phyloP scores from a whole-genome alignment of 495 filamentous ascomycete species.

The Aspergillus homomorphus region DNA sequence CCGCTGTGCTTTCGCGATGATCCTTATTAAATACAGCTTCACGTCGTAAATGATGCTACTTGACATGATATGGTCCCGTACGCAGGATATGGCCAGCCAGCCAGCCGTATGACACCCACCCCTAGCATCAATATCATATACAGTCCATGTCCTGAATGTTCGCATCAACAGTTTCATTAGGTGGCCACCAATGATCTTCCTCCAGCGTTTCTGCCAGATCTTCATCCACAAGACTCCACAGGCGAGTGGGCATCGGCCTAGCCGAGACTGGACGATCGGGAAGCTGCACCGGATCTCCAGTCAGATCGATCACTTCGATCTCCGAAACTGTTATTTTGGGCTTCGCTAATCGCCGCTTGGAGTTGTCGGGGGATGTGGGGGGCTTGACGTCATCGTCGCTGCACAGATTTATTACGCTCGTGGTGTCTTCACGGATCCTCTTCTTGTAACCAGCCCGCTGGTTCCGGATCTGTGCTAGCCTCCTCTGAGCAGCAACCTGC shows the following conservation, averaged over 20 bases:
- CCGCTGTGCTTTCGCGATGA: no score
- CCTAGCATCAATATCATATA: no score
- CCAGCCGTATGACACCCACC: no score
- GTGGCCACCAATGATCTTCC: constrained; percentile 50
- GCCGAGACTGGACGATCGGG: no score
- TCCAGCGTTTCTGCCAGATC: constrained; percentile 24
- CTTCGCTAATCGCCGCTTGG: constrained; percentile 9
- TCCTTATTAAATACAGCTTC: background rate
- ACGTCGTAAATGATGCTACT: background rate
- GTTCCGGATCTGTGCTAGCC: constrained; percentile 31
- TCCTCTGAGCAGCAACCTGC: constrained; percentile 21
- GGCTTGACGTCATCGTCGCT: constrained; percentile 12
- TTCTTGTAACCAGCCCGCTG: constrained; percentile 13
- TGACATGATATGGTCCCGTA: background rate
- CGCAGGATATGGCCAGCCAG: background rate
- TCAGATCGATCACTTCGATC: constrained; percentile 33
- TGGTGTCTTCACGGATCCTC: constrained; percentile 12
- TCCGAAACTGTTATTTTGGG: background rate
- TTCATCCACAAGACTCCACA: background rate
- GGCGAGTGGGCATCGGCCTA: background rate
- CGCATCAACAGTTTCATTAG: constrained; percentile 29
- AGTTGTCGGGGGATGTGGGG: background rate
- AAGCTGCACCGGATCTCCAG: constrained; percentile 18
- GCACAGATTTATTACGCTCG: constrained; percentile 17
- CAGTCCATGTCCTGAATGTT: constrained; percentile 23